Evolutionary conservation across 129 eudicot genomes (phyloP).

Genomic region (Helichrysum umbraculigerum): DNA sequence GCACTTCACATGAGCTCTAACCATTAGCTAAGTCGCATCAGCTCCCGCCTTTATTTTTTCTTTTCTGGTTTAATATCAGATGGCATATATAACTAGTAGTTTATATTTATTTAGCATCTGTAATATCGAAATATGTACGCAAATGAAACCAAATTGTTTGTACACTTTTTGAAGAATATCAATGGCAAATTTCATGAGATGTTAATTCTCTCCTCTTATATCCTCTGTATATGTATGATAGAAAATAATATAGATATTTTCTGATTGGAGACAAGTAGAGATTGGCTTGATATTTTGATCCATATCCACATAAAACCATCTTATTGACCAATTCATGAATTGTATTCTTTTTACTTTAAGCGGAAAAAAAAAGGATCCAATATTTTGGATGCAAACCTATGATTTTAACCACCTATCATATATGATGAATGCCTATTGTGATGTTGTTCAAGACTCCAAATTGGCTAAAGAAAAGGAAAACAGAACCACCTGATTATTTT

Average conservation of each 20-base stretch:
- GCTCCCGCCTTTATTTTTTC: too few species aligned
- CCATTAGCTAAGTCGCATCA: neutral
- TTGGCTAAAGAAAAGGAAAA: too few species aligned
- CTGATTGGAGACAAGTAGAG: neutral
- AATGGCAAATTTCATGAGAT: neutral
- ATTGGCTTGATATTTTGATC: neutral
- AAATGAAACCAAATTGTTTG: neutral
- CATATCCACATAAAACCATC: neutral
- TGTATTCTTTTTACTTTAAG: neutral
- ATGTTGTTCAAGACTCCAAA: too few species aligned
- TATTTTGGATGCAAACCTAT: neutral
- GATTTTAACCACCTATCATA: neutral
- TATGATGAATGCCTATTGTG: neutral
- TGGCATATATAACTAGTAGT: neutral
- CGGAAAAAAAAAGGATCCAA: neutral
- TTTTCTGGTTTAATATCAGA: neutral
- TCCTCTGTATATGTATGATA: neutral
- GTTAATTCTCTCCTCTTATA: neutral
- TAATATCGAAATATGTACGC: neutral
- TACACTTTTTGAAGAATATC: neutral
- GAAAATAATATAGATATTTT: too few species aligned
- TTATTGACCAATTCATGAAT: neutral
- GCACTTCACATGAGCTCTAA: conserved; percentile 46
- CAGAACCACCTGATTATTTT: neutral
- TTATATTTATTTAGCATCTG: neutral